These are phyloP conservation scores for Neofusicoccum sp. DNA, from an alignment of 2,329 filamentous ascomycete species.

Conservation along the genomic window DNA sequence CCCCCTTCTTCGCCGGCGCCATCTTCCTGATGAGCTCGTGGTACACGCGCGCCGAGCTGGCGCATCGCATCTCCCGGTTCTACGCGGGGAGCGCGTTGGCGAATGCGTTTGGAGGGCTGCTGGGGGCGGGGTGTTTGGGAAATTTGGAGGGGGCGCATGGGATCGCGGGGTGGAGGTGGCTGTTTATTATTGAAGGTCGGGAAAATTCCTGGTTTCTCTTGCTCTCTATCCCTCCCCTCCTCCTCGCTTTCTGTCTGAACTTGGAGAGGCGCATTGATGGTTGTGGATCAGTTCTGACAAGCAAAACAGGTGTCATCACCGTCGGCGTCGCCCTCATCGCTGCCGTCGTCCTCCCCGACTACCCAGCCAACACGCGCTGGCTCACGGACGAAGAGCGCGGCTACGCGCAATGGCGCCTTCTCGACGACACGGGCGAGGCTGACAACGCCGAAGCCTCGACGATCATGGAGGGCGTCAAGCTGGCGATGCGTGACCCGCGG, in stretches of 20 bases:
- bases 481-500: slow-evolving; percentile 50
- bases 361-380: slow-evolving; percentile 21
- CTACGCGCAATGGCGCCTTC: slow-evolving; percentile 17
- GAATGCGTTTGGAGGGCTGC: slow-evolving; percentile 21
- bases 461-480: slow-evolving; percentile 47
- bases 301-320: slow-evolving; percentile 3
- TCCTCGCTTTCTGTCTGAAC: too few relatives aligned
- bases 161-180: slow-evolving; percentile 20
- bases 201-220: too few relatives aligned
- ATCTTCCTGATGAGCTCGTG: slow-evolving; percentile 25
- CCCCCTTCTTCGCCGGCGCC: slow-evolving; percentile 34
- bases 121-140: slow-evolving; percentile 21
- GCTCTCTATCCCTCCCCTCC: too few relatives aligned
- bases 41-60: slow-evolving; percentile 22
- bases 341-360: slow-evolving; percentile 20
- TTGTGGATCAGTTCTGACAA: not conserved
- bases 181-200: slow-evolving; percentile 18
- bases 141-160: slow-evolving; percentile 21
- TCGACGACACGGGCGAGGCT: slow-evolving; percentile 47
- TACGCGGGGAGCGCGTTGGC: slow-evolving; percentile 20
- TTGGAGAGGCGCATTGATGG: too few relatives aligned
- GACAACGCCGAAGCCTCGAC: slow-evolving; percentile 40
- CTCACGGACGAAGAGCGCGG: slow-evolving; percentile 22
- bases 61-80: slow-evolving; percentile 19
- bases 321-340: slow-evolving; percentile 17